Percentiles rank a stretch among this genome's conserved stretches.
phyloP scores from a whole-genome alignment of 495 filamentous ascomycete genomes.

The Penicillium malachiteum region DNA sequence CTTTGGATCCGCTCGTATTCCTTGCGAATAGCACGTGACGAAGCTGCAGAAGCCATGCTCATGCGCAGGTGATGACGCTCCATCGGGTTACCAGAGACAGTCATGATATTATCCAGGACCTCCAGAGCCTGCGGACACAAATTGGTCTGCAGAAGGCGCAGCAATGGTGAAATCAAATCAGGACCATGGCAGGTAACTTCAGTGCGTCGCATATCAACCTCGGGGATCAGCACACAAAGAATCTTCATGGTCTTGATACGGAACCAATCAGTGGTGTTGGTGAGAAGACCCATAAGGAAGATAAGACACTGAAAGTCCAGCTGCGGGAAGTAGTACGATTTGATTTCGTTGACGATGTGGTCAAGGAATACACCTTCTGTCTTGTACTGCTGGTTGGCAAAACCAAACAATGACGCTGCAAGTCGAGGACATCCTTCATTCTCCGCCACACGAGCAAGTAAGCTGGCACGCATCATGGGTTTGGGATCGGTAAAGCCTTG shows the following conservation, averaged over 20 bases:
- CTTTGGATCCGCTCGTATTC: slow-evolving; percentile 93
- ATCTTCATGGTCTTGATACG: slow-evolving; percentile 90
- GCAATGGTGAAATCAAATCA: slow-evolving; percentile 89
- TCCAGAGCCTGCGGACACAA: slow-evolving; percentile 88
- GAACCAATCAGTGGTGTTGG: slow-evolving; percentile 84
- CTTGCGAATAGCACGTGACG: slow-evolving; percentile 80
- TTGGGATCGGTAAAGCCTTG: slow-evolving; percentile 52
- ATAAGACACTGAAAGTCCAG: slow-evolving; percentile 81
- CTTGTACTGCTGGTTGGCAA: slow-evolving; percentile 67
- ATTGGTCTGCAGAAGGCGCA: slow-evolving; percentile 88
- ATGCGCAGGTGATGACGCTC: slow-evolving; percentile 92
- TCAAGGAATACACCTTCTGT: slow-evolving; percentile 72
- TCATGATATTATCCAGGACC: slow-evolving; percentile 91
- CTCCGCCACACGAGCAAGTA: slow-evolving; percentile 71
- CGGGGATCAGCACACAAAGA: slow-evolving; percentile 79
- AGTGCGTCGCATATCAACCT: slow-evolving; percentile 88
- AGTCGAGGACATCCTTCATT: slow-evolving; percentile 52
- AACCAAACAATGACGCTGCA: slow-evolving; percentile 60
- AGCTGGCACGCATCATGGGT: slow-evolving; percentile 61
- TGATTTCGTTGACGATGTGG: slow-evolving; percentile 73
- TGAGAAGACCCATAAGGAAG: slow-evolving; percentile 88
- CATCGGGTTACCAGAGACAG: slow-evolving; percentile 87
- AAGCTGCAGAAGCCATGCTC: slow-evolving; percentile 82
- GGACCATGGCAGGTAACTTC: slow-evolving; percentile 91
- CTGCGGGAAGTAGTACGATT: slow-evolving; percentile 75